Percentiles rank a stretch among this genome's conserved stretches.
phyloP scores from a whole-genome alignment of 2,329 filamentous ascomycete genomes.

The Bisporella sp. region DNA sequence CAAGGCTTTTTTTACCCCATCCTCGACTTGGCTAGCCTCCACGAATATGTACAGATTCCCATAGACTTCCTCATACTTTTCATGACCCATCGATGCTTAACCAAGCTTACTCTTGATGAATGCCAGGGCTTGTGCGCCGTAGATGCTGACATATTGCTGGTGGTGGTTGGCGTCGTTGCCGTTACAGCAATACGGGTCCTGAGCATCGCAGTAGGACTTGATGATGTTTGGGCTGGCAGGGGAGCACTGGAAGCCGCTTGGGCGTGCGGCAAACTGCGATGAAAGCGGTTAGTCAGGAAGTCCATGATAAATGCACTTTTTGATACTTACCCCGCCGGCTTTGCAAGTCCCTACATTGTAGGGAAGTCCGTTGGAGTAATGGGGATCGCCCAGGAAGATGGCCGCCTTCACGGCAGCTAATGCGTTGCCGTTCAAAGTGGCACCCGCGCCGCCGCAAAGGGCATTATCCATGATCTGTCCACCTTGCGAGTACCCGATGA shows the following conservation, averaged over 20 bases:
- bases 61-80: too few relatives aligned
- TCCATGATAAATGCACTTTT: neutral
- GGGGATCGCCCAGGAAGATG: constrained; percentile 59
- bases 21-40: too few relatives aligned
- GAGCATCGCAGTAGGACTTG: constrained; percentile 52
- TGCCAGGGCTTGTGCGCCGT: constrained; percentile 46
- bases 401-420: constrained; percentile 52
- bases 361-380: constrained; percentile 45
- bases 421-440: constrained; percentile 37
- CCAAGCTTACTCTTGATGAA: constrained; percentile 48
- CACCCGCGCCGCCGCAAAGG: constrained; percentile 48
- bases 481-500: constrained; percentile 59
- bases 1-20: too few relatives aligned
- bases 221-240: constrained; percentile 39
- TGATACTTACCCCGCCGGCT: constrained; percentile 46
- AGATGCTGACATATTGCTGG: constrained; percentile 50
- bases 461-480: constrained; percentile 58
- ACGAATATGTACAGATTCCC: too few relatives aligned
- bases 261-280: constrained; percentile 46
- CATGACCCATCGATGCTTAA: too few relatives aligned
- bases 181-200: constrained; percentile 57
- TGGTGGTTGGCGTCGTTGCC: constrained; percentile 47
- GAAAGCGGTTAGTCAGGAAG: too few relatives aligned
- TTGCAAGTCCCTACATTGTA: constrained; percentile 56
- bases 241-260: constrained; percentile 45